Percentiles rank a stretch among this genome's conserved stretches.
These are phyloP conservation scores for Chrysoporthe austroafricana DNA, from an alignment of 2,329 filamentous ascomycete species.

Conservation along the genomic window DNA sequence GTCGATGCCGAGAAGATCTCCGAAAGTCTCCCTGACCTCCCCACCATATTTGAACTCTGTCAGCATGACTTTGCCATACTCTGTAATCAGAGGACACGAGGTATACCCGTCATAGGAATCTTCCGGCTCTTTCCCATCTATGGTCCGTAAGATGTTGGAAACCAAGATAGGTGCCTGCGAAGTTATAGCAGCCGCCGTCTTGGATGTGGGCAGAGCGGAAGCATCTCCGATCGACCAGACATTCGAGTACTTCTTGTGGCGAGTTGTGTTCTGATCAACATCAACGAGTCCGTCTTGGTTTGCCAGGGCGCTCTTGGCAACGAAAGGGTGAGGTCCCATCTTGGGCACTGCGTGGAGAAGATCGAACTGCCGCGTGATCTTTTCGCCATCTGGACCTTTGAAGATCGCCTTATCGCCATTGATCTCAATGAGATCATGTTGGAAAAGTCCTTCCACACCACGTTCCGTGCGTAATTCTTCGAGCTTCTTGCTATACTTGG, in stretches of 20 bases:
- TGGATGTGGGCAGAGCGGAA: conserved; percentile 61
- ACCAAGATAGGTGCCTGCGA: conserved; percentile 56
- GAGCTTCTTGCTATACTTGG: conserved; percentile 60
- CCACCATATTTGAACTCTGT: conserved; percentile 70
- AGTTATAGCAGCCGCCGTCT: conserved; percentile 58
- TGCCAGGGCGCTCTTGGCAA: conserved; percentile 53
- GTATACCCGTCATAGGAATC: conserved; percentile 58
- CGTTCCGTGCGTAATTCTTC: conserved; percentile 57
- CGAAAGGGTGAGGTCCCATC: too few relatives aligned
- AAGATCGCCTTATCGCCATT: conserved; percentile 59
- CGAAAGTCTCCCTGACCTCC: conserved; percentile 66
- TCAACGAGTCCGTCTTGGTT: conserved; percentile 62
- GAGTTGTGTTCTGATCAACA: conserved; percentile 56
- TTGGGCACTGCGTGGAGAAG: conserved; percentile 57
- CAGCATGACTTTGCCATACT: conserved; percentile 66
- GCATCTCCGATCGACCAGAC: conserved; percentile 65
- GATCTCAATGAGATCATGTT: conserved; percentile 58
- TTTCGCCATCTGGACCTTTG: conserved; percentile 45
- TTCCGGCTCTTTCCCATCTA: conserved; percentile 50
- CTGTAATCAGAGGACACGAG: conserved; percentile 56
- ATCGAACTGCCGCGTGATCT: conserved; percentile 54
- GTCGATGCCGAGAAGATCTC: conserved; percentile 56
- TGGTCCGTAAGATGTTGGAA: conserved; percentile 47
- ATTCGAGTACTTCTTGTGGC: conserved; percentile 57
- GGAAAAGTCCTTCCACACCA: conserved; percentile 61